These are phyloP conservation scores for Coemansia furcata DNA, from an alignment of 192 early-diverging fungal genomes.

Conservation along the genomic window DNA sequence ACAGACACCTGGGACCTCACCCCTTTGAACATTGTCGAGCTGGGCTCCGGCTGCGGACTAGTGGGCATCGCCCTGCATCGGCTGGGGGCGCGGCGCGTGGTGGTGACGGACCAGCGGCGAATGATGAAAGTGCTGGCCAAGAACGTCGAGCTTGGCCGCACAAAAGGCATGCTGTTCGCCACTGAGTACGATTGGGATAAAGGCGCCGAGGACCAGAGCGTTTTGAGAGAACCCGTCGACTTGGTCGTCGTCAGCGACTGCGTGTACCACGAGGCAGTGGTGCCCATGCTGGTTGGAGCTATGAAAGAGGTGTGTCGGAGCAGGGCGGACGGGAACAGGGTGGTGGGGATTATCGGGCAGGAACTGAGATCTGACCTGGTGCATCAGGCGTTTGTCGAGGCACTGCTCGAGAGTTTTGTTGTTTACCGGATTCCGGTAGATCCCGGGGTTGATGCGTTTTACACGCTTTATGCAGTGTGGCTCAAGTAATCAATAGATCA, in stretches of 20 bases:
- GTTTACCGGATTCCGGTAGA: constrained; percentile 33
- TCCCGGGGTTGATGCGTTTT: constrained; percentile 7
- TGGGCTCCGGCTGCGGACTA: constrained; percentile 46
- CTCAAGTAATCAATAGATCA: constrained; percentile 5
- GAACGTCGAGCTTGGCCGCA: constrained; percentile 20
- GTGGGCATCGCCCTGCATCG: constrained; percentile 36
- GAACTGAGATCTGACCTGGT: constrained; percentile 52
- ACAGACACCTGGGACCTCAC: constrained; percentile 9
- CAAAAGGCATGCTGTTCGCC: constrained; percentile 6
- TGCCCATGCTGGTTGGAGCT: constrained; percentile 24
- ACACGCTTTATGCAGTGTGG: constrained; percentile 35
- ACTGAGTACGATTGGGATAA: constrained; percentile 40
- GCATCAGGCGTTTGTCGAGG: constrained; percentile 36
- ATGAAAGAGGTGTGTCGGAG: constrained; percentile 27
- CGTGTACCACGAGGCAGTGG: constrained; percentile 44
- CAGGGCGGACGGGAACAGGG: constrained; percentile 7
- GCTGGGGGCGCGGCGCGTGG: constrained; percentile 27
- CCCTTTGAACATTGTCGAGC: constrained; percentile 21
- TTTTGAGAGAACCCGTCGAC: constrained; percentile 21
- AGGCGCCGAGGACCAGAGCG: constrained; percentile 17
- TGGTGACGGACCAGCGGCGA: constrained; percentile 41
- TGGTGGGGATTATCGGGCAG: constrained; percentile 38
- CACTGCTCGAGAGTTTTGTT: constrained; percentile 24
- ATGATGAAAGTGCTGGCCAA: constrained; percentile 28
- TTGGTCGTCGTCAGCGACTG: constrained; percentile 48